Percentiles rank a stretch among this genome's conserved stretches.
These are phyloP conservation scores for Cnidoscolus chayamansa DNA, from an alignment of 441 rosid species.

Conservation along the genomic window DNA sequence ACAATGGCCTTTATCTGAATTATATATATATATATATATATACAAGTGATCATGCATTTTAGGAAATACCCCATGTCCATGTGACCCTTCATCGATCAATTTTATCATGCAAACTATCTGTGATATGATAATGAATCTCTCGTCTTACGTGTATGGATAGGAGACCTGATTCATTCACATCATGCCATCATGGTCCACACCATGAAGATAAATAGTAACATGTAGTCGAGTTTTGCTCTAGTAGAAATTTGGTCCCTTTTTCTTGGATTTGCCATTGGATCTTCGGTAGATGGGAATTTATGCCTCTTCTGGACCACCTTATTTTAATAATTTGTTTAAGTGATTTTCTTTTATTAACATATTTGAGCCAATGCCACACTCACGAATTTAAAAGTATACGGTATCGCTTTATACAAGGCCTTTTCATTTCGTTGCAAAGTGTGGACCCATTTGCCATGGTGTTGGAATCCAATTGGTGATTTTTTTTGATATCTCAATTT, in stretches of 20 bases:
- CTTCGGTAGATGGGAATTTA: not conserved
- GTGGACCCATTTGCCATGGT: slow-evolving; percentile 27
- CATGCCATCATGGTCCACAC: slow-evolving; percentile 16
- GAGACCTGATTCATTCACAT: not conserved
- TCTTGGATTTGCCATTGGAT: not conserved
- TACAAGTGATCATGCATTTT: slow-evolving; percentile 22
- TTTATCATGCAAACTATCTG: slow-evolving; percentile 18
- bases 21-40: too few relatives aligned
- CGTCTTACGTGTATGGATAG: not conserved
- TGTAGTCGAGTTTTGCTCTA: slow-evolving; percentile 1
- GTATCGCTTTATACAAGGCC: not conserved
- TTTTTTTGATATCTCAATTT: slow-evolving; percentile 7
- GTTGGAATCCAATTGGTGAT: slow-evolving; percentile 27
- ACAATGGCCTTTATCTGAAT: not conserved
- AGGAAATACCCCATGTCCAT: not conserved
- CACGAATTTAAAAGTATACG: slow-evolving; percentile 11
- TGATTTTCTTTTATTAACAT: not conserved
- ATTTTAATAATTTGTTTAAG: not conserved
- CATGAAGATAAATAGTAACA: not conserved
- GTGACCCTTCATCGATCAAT: not conserved
- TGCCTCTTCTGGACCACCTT: slow-evolving; percentile 16
- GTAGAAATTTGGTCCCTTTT: slow-evolving; percentile 11
- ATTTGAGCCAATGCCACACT: not conserved
- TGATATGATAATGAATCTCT: not conserved
- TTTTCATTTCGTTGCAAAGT: slow-evolving; percentile 3